Conservation (phyloP, 2,329 filamentous ascomycete genomes). For the Trichoderma afroharzianum region DNA sequence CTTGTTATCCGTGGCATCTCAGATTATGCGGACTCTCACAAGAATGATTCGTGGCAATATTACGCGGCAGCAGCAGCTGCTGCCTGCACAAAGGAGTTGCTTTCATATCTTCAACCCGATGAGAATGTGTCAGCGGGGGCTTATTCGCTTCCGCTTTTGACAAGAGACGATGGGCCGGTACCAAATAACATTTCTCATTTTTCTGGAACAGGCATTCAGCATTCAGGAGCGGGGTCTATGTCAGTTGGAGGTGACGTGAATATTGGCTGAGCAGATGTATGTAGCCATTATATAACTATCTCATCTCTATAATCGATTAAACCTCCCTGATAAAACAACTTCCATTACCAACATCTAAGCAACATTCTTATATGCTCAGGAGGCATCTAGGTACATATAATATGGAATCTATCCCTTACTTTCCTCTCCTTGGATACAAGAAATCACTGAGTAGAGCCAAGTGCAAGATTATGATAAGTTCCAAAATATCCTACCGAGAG, state of each 20-base stretch:
- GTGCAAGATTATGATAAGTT: neutral
- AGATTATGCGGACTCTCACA: conserved; percentile 25
- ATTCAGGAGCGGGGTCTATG: neutral
- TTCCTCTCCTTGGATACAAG: neutral
- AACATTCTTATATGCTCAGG: fast-evolving
- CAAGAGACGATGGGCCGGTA: neutral
- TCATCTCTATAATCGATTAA: no score
- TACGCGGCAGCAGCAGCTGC: conserved; percentile 23
- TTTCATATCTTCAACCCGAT: neutral
- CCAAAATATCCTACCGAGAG: neutral
- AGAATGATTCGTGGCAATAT: conserved; percentile 23
- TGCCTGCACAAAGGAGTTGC: conserved; percentile 20
- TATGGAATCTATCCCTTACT: neutral
- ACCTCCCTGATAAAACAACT: no score
- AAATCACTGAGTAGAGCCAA: neutral
- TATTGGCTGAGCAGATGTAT: neutral
- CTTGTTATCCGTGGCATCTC: conserved; percentile 24
- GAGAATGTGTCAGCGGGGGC: neutral
- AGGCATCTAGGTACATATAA: neutral
- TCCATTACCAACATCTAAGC: no score
- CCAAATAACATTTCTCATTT: neutral
- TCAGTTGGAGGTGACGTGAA: neutral
- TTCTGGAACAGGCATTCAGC: neutral
- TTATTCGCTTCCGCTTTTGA: neutral
- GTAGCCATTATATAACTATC: no score